Evolutionary conservation across 805 yeast species (phyloP).

Genomic region (Ogataea henricii): DNA sequence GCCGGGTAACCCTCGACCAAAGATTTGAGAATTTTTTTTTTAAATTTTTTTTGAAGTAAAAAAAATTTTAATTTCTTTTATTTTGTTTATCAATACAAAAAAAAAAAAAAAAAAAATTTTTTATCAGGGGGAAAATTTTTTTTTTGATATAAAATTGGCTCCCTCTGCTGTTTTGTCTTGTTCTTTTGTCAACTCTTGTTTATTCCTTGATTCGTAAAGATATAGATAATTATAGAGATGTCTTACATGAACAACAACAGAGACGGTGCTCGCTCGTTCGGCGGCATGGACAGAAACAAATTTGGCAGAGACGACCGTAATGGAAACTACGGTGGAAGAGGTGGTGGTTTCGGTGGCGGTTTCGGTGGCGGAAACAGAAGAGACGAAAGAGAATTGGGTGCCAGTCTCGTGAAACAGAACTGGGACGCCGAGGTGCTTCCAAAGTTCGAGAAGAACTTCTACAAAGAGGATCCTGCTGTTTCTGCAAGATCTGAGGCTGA

Average conservation of each 20-base stretch:
- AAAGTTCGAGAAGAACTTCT: conserved; percentile 92
- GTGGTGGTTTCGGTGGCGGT: conserved; percentile 25
- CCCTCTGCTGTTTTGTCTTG: conserved; percentile 3
- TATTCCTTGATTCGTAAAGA: neutral
- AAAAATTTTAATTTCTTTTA: conserved; percentile 3
- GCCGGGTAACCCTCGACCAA: conserved; percentile 17
- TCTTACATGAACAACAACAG: conserved; percentile 44
- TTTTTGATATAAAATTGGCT: neutral
- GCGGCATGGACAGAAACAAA: conserved; percentile 41
- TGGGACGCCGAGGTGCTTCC: conserved; percentile 82
- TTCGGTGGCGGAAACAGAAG: conserved; percentile 43
- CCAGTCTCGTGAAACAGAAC: conserved; percentile 66
- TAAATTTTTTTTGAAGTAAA: neutral
- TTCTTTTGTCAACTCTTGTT: conserved; percentile 9
- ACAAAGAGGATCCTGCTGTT: conserved; percentile 81
- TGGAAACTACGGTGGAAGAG: conserved; percentile 32
- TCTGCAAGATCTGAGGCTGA: conserved; percentile 74
- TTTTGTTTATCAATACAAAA: conserved; percentile 3
- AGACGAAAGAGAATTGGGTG: conserved; percentile 49
- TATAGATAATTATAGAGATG: conserved; percentile 32
- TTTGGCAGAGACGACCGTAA: conserved; percentile 39
- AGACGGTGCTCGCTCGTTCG: conserved; percentile 35
- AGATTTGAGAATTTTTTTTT: conserved; percentile 1
- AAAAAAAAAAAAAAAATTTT: conserved; percentile 1
- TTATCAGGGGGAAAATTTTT: conserved; percentile 1